These are phyloP conservation scores for Teratosphaeria viscida DNA, from an alignment of 2,329 filamentous ascomycete genomes.

Conservation along the genomic window DNA sequence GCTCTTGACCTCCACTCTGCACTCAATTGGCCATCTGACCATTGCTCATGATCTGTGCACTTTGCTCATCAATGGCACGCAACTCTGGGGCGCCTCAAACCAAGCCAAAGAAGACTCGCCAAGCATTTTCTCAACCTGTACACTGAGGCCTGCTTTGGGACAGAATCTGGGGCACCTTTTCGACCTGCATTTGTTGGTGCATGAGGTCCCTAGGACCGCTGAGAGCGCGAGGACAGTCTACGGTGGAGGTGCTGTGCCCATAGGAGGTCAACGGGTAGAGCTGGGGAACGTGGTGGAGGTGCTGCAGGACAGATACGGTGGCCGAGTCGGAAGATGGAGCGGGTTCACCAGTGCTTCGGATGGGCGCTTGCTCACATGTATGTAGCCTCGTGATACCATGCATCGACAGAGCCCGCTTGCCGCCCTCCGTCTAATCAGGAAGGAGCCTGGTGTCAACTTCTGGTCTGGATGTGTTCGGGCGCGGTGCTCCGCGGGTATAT, in stretches of 20 bases:
- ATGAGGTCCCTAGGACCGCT: constrained; percentile 24
- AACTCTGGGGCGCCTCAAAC: neutral
- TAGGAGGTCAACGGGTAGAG: constrained; percentile 7
- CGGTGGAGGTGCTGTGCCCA: constrained; percentile 6
- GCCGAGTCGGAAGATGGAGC: constrained; percentile 30
- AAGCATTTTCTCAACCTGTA: constrained; percentile 32
- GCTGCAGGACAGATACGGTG: constrained; percentile 30
- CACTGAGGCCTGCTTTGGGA: constrained; percentile 28
- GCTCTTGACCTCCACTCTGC: constrained; percentile 32
- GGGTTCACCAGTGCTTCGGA: constrained; percentile 10
- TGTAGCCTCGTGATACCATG: neutral
- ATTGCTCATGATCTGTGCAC: constrained; percentile 28
- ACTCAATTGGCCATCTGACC: constrained; percentile 31
- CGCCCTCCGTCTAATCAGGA: neutral
- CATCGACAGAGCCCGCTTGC: neutral
- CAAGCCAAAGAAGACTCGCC: constrained; percentile 16
- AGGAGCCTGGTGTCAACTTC: neutral
- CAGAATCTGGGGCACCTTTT: constrained; percentile 26
- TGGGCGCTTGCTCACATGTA: neutral
- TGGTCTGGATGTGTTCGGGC: neutral
- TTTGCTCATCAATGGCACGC: constrained; percentile 28
- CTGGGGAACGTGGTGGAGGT: constrained; percentile 33
- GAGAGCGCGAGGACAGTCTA: constrained; percentile 27
- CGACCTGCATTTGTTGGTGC: constrained; percentile 34
- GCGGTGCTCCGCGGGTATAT: neutral